A percentile compares a stretch with the other conserved stretches of the same genome.
phyloP scores from a whole-genome alignment of 2,329 filamentous ascomycete species.

The Beauveria bassiana region DNA sequence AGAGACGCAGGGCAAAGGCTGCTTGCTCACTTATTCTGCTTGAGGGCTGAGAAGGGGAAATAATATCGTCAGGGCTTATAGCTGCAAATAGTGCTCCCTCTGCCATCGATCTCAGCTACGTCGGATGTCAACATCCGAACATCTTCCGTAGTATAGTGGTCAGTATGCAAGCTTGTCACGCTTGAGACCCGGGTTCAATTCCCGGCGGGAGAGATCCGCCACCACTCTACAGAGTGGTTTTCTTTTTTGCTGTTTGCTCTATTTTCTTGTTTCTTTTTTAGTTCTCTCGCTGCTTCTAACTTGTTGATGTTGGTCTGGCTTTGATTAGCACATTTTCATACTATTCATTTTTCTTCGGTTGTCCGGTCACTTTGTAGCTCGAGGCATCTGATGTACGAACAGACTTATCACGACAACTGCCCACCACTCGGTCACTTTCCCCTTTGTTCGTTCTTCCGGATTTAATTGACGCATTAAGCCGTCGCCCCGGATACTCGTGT shows the following conservation, averaged over 20 bases:
- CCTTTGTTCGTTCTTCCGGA: neutral
- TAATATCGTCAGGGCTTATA: neutral
- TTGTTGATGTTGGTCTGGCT: too few species aligned
- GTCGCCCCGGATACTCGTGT: neutral
- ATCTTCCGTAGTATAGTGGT: neutral
- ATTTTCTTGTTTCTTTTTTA: neutral
- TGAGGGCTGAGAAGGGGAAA: too few species aligned
- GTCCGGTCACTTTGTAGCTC: too few species aligned
- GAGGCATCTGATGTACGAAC: neutral
- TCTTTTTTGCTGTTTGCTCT: neutral
- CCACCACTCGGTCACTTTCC: neutral
- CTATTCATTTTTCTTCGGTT: too few species aligned
- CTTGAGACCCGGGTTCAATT: too few species aligned
- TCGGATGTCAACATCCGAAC: constrained; percentile 5
- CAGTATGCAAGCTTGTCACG: too few species aligned
- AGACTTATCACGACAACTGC: neutral
- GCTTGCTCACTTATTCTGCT: too few species aligned
- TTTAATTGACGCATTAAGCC: neutral
- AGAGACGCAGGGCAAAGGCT: too few species aligned
- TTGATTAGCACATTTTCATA: too few species aligned
- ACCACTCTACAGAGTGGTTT: constrained; percentile 1
- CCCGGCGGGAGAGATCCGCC: neutral
- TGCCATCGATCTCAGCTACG: constrained; percentile 8
- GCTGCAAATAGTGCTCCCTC: neutral
- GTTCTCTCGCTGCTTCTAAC: too few species aligned